A percentile compares a stretch with the other conserved stretches of the same genome.
Conservation (phyloP, 306 rosid genomes). For the Medicago ruthenica region DNA sequence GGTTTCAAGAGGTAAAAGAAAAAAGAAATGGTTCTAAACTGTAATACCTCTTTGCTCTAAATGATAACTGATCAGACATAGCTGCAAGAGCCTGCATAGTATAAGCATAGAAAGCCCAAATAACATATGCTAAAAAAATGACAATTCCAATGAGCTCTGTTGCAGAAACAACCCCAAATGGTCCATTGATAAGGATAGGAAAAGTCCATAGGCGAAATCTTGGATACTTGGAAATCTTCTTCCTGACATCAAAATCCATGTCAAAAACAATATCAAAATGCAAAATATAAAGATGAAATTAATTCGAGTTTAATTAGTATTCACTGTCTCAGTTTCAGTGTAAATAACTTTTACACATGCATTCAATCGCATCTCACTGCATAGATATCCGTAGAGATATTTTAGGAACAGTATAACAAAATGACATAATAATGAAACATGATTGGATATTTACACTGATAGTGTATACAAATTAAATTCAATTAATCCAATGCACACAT, state of each 20-base stretch:
- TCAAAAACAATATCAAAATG: conserved; percentile 3
- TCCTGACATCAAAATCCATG: conserved; percentile 51
- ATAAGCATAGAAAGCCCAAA: conserved; percentile 72
- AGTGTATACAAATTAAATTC: background rate
- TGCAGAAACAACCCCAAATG: conserved; percentile 89
- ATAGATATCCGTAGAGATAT: background rate
- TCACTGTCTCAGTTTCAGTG: background rate
- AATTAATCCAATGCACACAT: conserved; percentile 4
- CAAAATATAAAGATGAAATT: background rate
- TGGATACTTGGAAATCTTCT: conserved; percentile 57
- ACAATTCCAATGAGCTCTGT: conserved; percentile 80
- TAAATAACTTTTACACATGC: background rate
- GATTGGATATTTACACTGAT: background rate
- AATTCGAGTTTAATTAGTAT: background rate
- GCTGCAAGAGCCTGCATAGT: conserved; percentile 42
- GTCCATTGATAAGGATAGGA: conserved; percentile 84
- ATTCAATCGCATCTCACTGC: background rate
- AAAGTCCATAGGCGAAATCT: conserved; percentile 81
- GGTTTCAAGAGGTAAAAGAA: too few species aligned
- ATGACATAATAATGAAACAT: background rate
- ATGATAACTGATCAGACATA: conserved; percentile 32
- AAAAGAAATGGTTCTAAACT: conserved; percentile 7
- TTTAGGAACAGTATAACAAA: background rate
- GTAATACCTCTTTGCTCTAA: conserved; percentile 54
- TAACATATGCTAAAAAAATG: conserved; percentile 61